Conservation (phyloP, 1,139 yeast species). For the Debaryomyces sp. region DNA sequence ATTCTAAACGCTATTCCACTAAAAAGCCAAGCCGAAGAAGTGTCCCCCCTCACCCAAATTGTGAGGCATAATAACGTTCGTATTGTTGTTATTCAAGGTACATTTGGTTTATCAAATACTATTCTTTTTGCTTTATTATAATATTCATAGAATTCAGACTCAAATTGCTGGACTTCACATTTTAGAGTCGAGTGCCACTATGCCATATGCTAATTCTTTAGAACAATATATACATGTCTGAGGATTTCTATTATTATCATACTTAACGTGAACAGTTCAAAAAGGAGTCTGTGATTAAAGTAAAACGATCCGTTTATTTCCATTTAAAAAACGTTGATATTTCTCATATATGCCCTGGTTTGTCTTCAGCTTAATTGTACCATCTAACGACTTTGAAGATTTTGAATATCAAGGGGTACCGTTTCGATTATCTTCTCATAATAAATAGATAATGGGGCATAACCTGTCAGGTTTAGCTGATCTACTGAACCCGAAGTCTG, state of each 20-base stretch:
- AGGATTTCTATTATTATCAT: slow-evolving; percentile 23
- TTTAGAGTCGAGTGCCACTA: no score
- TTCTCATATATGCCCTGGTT: slow-evolving; percentile 48
- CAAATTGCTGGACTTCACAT: no score
- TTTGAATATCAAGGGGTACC: slow-evolving; percentile 17
- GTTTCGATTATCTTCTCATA: slow-evolving; percentile 36
- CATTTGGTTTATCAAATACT: no score
- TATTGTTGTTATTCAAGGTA: no score
- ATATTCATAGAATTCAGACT: neutral
- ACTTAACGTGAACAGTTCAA: slow-evolving; percentile 53
- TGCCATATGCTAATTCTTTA: no score
- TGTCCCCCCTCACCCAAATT: no score
- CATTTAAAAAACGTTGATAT: slow-evolving; percentile 60
- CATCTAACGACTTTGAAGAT: slow-evolving; percentile 23
- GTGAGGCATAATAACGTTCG: no score
- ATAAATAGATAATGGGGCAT: slow-evolving; percentile 55
- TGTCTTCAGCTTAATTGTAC: slow-evolving; percentile 30
- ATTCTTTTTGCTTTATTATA: no score
- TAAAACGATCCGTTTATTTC: slow-evolving; percentile 66
- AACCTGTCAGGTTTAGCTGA: slow-evolving; percentile 28
- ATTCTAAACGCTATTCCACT: no score
- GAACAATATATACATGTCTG: slow-evolving; percentile 47
- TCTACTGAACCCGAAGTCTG: no score
- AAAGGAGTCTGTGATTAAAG: slow-evolving; percentile 66
- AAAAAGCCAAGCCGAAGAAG: no score